Evolutionary conservation across 257 asterid species (phyloP), one percentile per base, ranked within the genome.

Genomic region (Solanum boliviense): DNA sequence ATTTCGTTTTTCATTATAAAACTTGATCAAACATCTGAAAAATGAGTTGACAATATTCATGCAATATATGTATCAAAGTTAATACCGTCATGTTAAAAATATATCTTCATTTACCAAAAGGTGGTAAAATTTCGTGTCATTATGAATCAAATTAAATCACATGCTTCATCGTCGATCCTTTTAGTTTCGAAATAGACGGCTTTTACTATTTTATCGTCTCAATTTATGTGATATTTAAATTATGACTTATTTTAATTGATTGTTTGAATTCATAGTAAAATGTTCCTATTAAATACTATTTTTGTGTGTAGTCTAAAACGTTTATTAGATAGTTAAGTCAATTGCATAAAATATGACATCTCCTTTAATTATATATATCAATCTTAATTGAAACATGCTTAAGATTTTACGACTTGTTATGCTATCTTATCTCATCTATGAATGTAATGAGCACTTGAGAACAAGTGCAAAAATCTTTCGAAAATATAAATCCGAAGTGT

Each of bases 401-500:
- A 9, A 23, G 70, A 0, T 9, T 60, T 62, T 62, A 62, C 31
- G 3, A 23, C 15, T 62, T 62, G 3, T 62, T 62, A 0, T 2
- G 1, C 6, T 9, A 4, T 48, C 60, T 48, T 48, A 15, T 48
- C 5, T 60, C 11, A 60, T 21, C 27, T 9, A 21, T 23, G n/a
- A n/a, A n/a, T n/a, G 0, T 58, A 58, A 58, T 21, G 13, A 60
- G 6, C 29, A 23, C 3, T 9, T 23, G 0, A 60, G 29, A 60
- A 60, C 13, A 23, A 60, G 13, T 23, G 5, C 13, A 60, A 9
- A 21, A 9, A 2, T 60, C 13, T 23, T 60, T 60, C 0, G 0
- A 23, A 0, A 60, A 9, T 60, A 9, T 9, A 10, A 62, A n/a
- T 9, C 0, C 0, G 0, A 8, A 60, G 13, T 60, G 3, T 21